A percentile compares a stretch with the other conserved stretches of the same genome.
Evolutionary conservation across 495 filamentous ascomycete species (phyloP).

Genomic region (Corynascus novoguineensis): DNA sequence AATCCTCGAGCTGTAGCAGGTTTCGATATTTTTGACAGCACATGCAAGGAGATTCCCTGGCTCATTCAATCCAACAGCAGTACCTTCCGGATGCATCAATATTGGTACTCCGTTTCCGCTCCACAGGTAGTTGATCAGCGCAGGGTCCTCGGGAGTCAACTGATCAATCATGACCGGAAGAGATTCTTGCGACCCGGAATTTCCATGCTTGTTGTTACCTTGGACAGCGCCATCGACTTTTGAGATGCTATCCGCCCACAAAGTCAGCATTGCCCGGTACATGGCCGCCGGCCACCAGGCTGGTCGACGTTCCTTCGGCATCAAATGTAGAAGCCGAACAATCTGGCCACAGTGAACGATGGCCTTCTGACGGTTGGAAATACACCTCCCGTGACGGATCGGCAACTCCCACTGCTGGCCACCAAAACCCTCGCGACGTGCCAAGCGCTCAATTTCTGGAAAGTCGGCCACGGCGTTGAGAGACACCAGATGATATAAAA

Average conservation of each 20-base stretch:
- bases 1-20: conserved; percentile 36
- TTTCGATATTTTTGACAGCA: conserved; percentile 42
- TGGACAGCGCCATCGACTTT: conserved; percentile 34
- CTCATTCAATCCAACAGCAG: conserved; percentile 30
- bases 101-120: conserved; percentile 34
- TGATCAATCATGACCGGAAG: conserved; percentile 36
- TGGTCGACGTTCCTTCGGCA: conserved; percentile 42
- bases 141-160: conserved; percentile 33
- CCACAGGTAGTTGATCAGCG: conserved; percentile 37
- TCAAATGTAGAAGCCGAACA: conserved; percentile 43
- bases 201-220: conserved; percentile 19
- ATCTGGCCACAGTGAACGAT: conserved; percentile 59
- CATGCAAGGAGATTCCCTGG: conserved; percentile 41
- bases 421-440: conserved; percentile 47
- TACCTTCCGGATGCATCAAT: conserved; percentile 30
- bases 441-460: conserved; percentile 53
- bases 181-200: not conserved
- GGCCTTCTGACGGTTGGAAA: conserved; percentile 50
- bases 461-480: conserved; percentile 57
- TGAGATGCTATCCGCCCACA: conserved; percentile 44
- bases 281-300: conserved; percentile 51
- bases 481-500: conserved; percentile 58
- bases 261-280: conserved; percentile 47
- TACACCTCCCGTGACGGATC: conserved; percentile 46
- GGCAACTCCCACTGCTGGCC: conserved; percentile 44